phyloP scores from a whole-genome alignment of 2,329 filamentous ascomycete species.

The Thielaviopsis populi region DNA sequence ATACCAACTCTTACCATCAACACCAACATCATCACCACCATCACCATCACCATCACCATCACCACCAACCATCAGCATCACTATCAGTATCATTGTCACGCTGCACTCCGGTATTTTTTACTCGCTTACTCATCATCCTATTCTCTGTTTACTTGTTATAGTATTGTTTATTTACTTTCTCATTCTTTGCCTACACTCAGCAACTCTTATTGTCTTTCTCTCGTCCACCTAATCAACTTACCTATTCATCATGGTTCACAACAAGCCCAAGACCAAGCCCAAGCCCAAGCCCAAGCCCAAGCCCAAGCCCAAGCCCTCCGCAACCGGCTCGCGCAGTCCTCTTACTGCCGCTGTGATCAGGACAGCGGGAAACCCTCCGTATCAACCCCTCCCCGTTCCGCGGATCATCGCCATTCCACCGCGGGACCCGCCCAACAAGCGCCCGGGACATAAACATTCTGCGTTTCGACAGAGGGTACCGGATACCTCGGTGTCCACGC shows the following conservation, averaged over 20 bases:
- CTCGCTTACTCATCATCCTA: not conserved
- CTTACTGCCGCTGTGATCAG: not conserved
- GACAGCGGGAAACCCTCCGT: not conserved
- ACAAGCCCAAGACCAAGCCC: not conserved
- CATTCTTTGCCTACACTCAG: not conserved
- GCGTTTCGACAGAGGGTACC: not conserved
- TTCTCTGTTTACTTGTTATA: not conserved
- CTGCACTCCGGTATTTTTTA: not conserved
- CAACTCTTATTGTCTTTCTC: not conserved
- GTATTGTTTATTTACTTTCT: not conserved
- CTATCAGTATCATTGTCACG: not conserved
- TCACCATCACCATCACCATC: not conserved
- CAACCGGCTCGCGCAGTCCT: not conserved
- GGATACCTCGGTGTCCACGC: not conserved
- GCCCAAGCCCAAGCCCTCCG: not conserved
- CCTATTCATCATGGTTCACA: not conserved
- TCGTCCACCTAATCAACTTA: not conserved
- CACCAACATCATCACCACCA: too few relatives aligned
- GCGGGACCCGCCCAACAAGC: not conserved
- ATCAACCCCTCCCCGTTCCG: not conserved
- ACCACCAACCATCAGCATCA: not conserved
- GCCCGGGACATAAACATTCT: not conserved
- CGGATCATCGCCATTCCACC: not conserved
- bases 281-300: not conserved
- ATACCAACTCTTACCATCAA: too few relatives aligned